Evolutionary conservation across 768 basidiomycete species (phyloP), one percentile per base, ranked within the genome.

Genomic region (Russula foetens): DNA sequence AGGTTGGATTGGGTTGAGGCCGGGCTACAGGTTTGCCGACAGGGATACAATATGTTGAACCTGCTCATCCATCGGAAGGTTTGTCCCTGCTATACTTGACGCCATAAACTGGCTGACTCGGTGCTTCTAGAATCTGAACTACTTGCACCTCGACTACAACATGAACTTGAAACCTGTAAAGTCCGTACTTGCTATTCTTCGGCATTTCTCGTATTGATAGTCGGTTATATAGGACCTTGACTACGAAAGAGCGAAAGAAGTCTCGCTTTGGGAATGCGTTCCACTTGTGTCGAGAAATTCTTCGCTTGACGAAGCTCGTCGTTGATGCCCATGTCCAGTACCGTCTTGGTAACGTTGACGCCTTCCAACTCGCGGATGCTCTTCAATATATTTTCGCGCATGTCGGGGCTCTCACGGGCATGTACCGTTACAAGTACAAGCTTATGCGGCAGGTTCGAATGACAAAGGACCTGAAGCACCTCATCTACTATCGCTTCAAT

Each of bases 341-440:
- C 77, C 92, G 97, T 55, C 83, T 99, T 39, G 97, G 97, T 50
- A 98, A 98, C 66, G 92, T 98, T 31, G 97, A 99, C 68, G 97
- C 95, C 1, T 99, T 99, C 83, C 97, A 99, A 73, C 85, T 99
- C 51, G 97, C 97, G 19, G 97, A 99, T 66, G 97, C 97, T 0
- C 78, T 99, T 24, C 97, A 99, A 72, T 99, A 98, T 73, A 96
- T 93, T 69, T 98, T 98, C 68, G 89, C 83, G 2, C 97, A 99
- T 69, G 92, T 99, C 59, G 97, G 97, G 69, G 96, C 97, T 28
- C 77, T 99, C 66, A 99, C 97, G 4, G 97, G 97, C 67, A 99
- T 99, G 97, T 99, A 99, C 76, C 86, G 96, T 29, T 98, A 98
- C 80, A 98, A 98, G 79, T 99, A 99, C 80, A 98, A 98, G 92